Conservation (phyloP, 352 stramenopile species). For the Phytophthora sp. region DNA sequence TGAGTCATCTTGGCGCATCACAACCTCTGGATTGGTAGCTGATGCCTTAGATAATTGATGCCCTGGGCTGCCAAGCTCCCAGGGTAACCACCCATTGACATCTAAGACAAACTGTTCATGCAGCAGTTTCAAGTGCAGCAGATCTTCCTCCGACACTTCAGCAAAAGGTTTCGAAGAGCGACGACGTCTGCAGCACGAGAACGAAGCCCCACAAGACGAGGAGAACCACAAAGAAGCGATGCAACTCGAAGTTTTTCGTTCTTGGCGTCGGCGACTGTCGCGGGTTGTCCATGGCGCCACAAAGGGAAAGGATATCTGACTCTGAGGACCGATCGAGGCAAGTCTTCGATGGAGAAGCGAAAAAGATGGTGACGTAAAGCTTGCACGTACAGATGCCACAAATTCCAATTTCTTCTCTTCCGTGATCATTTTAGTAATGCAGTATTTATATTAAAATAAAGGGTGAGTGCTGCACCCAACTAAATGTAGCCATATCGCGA, state of each 20-base stretch:
- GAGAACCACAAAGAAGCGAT: slow-evolving; percentile 25
- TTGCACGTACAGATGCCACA: too few species aligned
- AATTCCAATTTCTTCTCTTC: too few species aligned
- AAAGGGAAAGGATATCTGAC: too few species aligned
- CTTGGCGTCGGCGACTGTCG: background rate
- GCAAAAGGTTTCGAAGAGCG: slow-evolving; percentile 12
- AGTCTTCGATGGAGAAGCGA: too few species aligned
- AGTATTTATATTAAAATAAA: too few species aligned
- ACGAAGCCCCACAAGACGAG: slow-evolving; percentile 29
- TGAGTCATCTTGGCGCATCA: slow-evolving; percentile 32
- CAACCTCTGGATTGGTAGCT: slow-evolving; percentile 23
- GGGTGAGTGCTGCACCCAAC: too few species aligned
- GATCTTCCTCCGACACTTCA: slow-evolving; percentile 30
- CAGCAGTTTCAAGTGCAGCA: slow-evolving; percentile 43
- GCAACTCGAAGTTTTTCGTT: slow-evolving; percentile 7
- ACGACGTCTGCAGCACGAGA: slow-evolving; percentile 26
- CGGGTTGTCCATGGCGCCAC: slow-evolving; percentile 18
- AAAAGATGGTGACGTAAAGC: too few species aligned
- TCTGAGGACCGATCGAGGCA: too few species aligned
- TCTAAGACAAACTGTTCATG: slow-evolving; percentile 35
- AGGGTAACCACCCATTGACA: slow-evolving; percentile 29
- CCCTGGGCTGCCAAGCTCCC: slow-evolving; percentile 35
- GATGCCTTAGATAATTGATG: slow-evolving; percentile 32
- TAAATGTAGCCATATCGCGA: too few species aligned
- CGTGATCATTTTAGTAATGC: too few species aligned